phyloP scores from a whole-genome alignment of 805 yeast genomes.

The Cephaloascus albidus region DNA sequence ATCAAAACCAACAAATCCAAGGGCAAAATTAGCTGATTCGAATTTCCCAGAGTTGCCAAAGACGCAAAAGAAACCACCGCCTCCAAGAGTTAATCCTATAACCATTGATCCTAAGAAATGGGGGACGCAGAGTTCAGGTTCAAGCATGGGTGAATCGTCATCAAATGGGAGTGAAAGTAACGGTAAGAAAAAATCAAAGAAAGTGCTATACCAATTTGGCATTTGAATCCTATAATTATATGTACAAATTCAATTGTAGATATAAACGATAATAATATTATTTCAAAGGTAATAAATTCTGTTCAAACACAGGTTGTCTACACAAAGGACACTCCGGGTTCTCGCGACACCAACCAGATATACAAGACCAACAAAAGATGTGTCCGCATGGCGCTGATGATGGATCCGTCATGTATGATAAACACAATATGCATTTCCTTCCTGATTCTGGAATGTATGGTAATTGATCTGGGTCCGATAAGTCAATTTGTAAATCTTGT shows the following conservation, averaged over 20 bases:
- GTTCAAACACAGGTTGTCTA: conserved; percentile 57
- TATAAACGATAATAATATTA: conserved; percentile 8
- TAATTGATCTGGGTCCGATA: conserved; percentile 46
- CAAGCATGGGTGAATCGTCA: conserved; percentile 1
- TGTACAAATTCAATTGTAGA: background rate
- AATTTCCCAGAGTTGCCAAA: conserved; percentile 42
- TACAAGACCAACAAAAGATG: conserved; percentile 86
- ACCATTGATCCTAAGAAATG: conserved; percentile 16
- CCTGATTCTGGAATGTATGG: conserved; percentile 65
- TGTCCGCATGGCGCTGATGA: conserved; percentile 89
- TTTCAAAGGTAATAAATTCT: conserved; percentile 51
- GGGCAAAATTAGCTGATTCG: conserved; percentile 9
- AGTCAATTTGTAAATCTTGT: conserved; percentile 25
- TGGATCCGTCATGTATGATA: conserved; percentile 73
- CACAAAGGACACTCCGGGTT: conserved; percentile 89
- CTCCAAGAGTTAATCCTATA: conserved; percentile 54
- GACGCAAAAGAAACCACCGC: conserved; percentile 25
- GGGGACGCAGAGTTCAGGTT: too few relatives aligned
- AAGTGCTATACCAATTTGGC: background rate
- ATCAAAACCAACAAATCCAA: conserved; percentile 6
- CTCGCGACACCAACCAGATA: conserved; percentile 83
- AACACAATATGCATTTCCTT: conserved; percentile 77
- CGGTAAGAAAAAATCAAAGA: background rate
- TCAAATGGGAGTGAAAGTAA: conserved; percentile 1
- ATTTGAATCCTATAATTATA: too few relatives aligned